Evolutionary conservation across 1,284 basidiomycete species (phyloP).

Genomic region (Trametes polyzona): DNA sequence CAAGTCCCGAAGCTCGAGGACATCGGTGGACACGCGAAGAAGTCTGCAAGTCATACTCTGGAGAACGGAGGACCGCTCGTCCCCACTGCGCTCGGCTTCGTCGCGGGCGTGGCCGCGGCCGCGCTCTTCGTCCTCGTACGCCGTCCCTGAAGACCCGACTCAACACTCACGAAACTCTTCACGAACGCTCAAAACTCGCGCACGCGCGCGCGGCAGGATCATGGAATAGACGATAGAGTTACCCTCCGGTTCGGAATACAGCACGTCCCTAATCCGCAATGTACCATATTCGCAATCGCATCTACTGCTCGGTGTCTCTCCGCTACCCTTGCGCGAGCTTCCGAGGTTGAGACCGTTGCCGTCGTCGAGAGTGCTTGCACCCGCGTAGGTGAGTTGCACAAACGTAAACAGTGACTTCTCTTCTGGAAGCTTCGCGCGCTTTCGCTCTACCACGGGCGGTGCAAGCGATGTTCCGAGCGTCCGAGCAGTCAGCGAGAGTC

Average conservation of each 20-base stretch:
- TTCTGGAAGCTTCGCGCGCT: conserved; percentile 1
- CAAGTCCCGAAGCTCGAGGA: conserved; percentile 52
- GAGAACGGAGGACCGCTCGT: conserved; percentile 19
- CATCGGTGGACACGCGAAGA: conserved; percentile 40
- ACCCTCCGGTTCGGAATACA: conserved; percentile 6
- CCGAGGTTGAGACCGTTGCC: neutral
- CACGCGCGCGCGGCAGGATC: neutral
- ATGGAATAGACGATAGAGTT: conserved; percentile 12
- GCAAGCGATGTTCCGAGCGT: neutral
- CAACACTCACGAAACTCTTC: conserved; percentile 2
- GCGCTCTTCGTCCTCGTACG: conserved; percentile 27
- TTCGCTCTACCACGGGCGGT: neutral
- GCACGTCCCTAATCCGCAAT: conserved; percentile 12
- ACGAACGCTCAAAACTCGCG: too few relatives aligned
- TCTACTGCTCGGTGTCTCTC: neutral
- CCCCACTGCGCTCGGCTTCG: conserved; percentile 38
- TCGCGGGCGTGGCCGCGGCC: conserved; percentile 38
- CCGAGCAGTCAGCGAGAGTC: conserved; percentile 3
- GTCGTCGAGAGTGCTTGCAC: too few relatives aligned
- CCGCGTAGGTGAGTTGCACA: too few relatives aligned
- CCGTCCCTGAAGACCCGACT: conserved; percentile 12
- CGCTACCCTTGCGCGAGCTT: neutral
- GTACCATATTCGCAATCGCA: conserved; percentile 13
- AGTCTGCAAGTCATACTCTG: conserved; percentile 9
- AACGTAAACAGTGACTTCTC: neutral